Evolutionary conservation across 2,329 filamentous ascomycete genomes (phyloP), one percentile per base, ranked within the genome.

Genomic region (Scytalidium lignicola): DNA sequence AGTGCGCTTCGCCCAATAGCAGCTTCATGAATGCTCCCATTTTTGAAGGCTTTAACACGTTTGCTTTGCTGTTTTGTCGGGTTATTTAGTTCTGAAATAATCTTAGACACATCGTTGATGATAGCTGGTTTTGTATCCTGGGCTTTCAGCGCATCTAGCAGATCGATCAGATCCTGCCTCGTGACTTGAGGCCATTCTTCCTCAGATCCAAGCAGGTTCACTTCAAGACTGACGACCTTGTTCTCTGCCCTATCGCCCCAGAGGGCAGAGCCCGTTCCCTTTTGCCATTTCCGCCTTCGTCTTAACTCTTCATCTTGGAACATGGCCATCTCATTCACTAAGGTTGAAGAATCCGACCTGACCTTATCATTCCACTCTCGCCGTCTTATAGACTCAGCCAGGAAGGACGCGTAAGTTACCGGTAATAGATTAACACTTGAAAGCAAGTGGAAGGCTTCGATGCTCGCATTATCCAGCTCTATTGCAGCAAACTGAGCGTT

Each of bases 241-340:
- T 78, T 80, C 52, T 93, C 87, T 1, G 82, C 67, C 44, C 72
- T 74, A 41, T 91, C 82, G 3, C 78, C 70, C 15, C 82, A 83
- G 49, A 85, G 41, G 85, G 83, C 60, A 84, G 45, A 84, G 7
- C 88, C 90, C 43, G 95, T 85, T 56, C 80, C 86, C 62, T 90
- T 95, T 52, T 92, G 78, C 93, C 93, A 99, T 62, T 88, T 95
- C 60, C 86, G 88, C 42, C 93, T 80, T 46, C 93, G 78, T 59
- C 92, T 90, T 45, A 88, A 80, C 65, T 99, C 93, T 67, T 97
- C 93, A 52, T 96, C 91, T 62, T 93, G 89, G 55, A 95, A 92
- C 1, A 88, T 74, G 1, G 90, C 89, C 78, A 97, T 89, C 63
- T 97, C 92, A 65, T 97, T 95, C 21, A 90, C 90, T 21, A 99